phyloP scores from a whole-genome alignment of 345 rosid species.

The Populus alba region DNA sequence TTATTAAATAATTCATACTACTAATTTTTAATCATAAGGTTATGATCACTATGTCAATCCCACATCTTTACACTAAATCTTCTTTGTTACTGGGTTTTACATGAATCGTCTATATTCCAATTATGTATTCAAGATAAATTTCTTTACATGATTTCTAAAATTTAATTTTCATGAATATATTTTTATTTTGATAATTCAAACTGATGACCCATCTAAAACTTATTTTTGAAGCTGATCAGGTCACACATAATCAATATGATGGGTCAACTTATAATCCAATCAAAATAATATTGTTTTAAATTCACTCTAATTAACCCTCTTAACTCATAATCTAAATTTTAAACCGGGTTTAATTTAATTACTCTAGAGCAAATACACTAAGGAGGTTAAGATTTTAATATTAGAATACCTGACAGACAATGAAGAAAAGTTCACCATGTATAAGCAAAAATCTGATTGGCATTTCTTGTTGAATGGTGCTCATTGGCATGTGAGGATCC shows the following conservation, averaged over 20 bases:
- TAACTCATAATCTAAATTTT: no score
- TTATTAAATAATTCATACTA: not conserved
- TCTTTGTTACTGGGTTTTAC: not conserved
- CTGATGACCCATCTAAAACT: fast-evolving
- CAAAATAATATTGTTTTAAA: fast-evolving
- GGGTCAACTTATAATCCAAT: fast-evolving
- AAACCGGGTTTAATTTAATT: no score
- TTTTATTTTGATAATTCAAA: no score
- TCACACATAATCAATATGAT: no score
- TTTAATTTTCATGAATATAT: no score
- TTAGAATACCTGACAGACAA: not conserved
- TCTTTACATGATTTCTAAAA: not conserved
- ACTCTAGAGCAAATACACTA: no score
- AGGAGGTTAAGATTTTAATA: no score
- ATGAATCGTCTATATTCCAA: not conserved
- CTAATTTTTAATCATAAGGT: not conserved
- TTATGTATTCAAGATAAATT: not conserved
- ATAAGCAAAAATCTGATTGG: constrained; percentile 1
- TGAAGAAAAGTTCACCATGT: constrained; percentile 3
- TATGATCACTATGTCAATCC: no score
- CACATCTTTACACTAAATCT: no score
- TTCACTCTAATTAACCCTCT: not conserved
- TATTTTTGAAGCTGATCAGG: fast-evolving
- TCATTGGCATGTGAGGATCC: not conserved
- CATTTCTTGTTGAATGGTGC: not conserved